Conservation (phyloP, 306 rosid genomes). For the Sindora glabra region DNA sequence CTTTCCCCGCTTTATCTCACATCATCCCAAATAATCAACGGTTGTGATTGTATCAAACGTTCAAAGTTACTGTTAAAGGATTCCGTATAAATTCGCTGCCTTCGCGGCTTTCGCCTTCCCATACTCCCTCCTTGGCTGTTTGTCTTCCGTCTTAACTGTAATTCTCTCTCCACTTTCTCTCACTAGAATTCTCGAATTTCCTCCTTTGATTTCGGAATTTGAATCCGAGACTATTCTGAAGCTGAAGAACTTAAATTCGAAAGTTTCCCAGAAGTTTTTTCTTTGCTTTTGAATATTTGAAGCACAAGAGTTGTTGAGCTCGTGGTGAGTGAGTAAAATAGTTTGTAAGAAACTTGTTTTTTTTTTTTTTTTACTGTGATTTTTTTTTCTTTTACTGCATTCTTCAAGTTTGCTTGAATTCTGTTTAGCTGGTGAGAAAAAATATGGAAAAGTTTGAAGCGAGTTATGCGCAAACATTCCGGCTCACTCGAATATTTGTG, state of each 20-base stretch:
- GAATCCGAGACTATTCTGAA: not conserved
- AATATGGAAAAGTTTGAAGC: not conserved
- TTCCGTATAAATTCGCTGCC: not conserved
- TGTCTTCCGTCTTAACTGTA: not conserved
- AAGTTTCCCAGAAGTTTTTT: not conserved
- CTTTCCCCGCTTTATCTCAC: not conserved
- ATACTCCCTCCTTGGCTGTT: not conserved
- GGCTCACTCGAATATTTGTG: not conserved
- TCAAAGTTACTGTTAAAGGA: not conserved
- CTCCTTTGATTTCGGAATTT: not conserved
- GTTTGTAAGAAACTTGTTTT: not conserved
- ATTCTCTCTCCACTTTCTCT: not conserved
- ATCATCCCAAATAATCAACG: constrained; percentile 8
- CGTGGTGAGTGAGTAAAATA: not conserved
- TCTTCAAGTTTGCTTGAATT: not conserved
- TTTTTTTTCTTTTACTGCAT: not conserved
- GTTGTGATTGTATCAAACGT: not conserved
- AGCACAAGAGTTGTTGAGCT: not conserved
- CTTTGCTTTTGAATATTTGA: not conserved
- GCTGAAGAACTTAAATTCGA: not conserved
- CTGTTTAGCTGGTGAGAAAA: constrained; percentile 19
- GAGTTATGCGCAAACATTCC: not conserved
- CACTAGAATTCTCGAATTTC: not conserved
- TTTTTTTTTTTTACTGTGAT: not conserved
- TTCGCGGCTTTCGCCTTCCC: constrained; percentile 2